phyloP scores from a whole-genome alignment of 495 filamentous ascomycete genomes.

The Hypoxylon lienhwacheense region DNA sequence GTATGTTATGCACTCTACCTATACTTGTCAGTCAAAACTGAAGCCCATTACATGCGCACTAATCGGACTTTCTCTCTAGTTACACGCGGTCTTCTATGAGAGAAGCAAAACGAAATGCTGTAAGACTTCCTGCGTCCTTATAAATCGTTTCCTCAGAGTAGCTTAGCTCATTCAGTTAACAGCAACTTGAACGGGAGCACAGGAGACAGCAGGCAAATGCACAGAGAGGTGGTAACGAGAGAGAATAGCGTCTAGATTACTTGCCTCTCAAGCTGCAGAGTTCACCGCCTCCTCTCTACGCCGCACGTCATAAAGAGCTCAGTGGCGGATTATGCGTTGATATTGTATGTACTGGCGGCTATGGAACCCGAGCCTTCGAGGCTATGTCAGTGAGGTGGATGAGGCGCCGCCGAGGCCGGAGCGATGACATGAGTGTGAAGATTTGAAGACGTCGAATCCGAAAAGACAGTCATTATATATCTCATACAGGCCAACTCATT shows the following conservation, averaged over 20 bases:
- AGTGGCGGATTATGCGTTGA: conserved; percentile 5
- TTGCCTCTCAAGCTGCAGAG: neutral
- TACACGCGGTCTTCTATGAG: conserved; percentile 49
- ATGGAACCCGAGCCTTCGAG: no score
- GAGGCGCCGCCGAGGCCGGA: no score
- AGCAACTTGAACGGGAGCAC: conserved; percentile 30
- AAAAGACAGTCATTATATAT: no score
- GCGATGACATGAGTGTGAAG: no score
- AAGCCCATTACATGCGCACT: neutral
- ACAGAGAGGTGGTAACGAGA: neutral
- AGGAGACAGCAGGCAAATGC: conserved; percentile 14
- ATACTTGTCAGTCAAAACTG: neutral
- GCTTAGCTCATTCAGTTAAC: conserved; percentile 3
- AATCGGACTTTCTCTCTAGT: conserved; percentile 21
- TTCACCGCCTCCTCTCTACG: conserved; percentile 20
- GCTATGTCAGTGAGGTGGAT: no score
- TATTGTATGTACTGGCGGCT: neutral
- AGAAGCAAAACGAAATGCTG: conserved; percentile 48
- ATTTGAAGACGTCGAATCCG: no score
- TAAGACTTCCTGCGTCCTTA: conserved; percentile 22
- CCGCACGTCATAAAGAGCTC: conserved; percentile 11
- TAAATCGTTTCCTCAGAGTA: neutral
- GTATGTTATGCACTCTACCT: conserved; percentile 19
- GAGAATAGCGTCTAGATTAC: neutral
- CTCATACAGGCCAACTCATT: no score